Evolutionary conservation across 2,329 filamentous ascomycete genomes (phyloP).

Genomic region (Westerdykella aurantiaca): DNA sequence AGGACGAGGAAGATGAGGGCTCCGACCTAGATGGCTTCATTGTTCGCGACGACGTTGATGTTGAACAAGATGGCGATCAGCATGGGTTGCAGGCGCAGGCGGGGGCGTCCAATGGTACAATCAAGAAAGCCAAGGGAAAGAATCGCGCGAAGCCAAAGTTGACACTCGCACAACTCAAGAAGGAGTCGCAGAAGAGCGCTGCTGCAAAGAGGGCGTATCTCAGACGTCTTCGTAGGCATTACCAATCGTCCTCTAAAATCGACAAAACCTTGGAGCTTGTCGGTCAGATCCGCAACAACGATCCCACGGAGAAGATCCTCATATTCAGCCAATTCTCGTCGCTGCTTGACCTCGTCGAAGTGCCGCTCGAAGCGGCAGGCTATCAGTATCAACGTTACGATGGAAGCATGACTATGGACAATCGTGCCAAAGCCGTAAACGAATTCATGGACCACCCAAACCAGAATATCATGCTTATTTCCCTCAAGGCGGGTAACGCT

Average conservation of each 20-base stretch:
- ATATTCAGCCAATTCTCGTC: slow-evolving; percentile 80
- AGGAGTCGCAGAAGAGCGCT: slow-evolving; percentile 58
- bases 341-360: slow-evolving; percentile 69
- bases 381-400: slow-evolving; percentile 66
- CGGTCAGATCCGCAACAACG: slow-evolving; percentile 42
- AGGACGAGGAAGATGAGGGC: slow-evolving; percentile 35
- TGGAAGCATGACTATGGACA: slow-evolving; percentile 62
- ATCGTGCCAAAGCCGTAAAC: slow-evolving; percentile 61
- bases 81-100: slow-evolving; percentile 6
- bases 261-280: slow-evolving; percentile 63
- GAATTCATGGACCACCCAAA: slow-evolving; percentile 59
- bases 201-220: slow-evolving; percentile 65
- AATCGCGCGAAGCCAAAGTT: slow-evolving; percentile 30
- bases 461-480: slow-evolving; percentile 68
- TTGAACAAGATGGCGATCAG: slow-evolving; percentile 4
- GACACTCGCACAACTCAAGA: slow-evolving; percentile 61
- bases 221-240: slow-evolving; percentile 60
- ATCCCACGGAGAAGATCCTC: slow-evolving; percentile 65
- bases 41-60: slow-evolving; percentile 44
- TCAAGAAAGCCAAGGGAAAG: neutral
- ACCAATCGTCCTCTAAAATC: slow-evolving; percentile 70
- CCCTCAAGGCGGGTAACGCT: slow-evolving; percentile 74
- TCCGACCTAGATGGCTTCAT: slow-evolving; percentile 50
- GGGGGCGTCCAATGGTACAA: neutral
- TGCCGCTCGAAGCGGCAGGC: slow-evolving; percentile 57